Percentiles rank a stretch among this genome's conserved stretches.
Conservation (phyloP, 306 rosid genomes). For the Alnus glutinosa region DNA sequence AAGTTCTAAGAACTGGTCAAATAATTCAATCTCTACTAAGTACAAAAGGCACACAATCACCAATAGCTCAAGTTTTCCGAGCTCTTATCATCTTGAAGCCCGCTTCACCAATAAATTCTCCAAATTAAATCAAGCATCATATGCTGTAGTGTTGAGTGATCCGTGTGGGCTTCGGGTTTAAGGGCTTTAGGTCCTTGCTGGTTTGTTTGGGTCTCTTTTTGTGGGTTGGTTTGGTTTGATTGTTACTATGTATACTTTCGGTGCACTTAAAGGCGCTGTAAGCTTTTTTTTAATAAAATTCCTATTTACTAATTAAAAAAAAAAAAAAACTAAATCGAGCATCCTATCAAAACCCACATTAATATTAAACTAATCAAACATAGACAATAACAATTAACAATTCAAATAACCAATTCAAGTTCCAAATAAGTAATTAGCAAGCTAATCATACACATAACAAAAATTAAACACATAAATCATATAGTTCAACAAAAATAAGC, state of each 20-base stretch:
- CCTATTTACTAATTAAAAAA: no score
- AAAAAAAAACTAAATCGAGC: not conserved
- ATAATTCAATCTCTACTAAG: not conserved
- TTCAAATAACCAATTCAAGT: not conserved
- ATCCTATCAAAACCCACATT: not conserved
- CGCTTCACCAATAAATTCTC: not conserved
- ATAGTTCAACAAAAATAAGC: not conserved
- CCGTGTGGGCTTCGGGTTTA: no score
- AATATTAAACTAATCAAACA: not conserved
- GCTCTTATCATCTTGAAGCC: not conserved
- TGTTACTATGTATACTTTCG: no score
- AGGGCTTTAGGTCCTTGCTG: no score
- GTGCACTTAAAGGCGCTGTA: no score
- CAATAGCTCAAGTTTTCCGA: not conserved
- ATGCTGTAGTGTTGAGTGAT: no score
- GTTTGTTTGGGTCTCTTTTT: no score
- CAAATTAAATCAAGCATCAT: no score
- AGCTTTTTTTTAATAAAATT: no score
- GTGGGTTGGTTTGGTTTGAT: no score
- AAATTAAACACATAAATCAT: not conserved
- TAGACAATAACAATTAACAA: not conserved
- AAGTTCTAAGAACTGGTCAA: not conserved
- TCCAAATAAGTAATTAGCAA: not conserved
- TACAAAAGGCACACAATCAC: not conserved
- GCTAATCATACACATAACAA: not conserved